phyloP scores from a whole-genome alignment of 495 filamentous ascomycete genomes.

The Penicillium verhagenii region DNA sequence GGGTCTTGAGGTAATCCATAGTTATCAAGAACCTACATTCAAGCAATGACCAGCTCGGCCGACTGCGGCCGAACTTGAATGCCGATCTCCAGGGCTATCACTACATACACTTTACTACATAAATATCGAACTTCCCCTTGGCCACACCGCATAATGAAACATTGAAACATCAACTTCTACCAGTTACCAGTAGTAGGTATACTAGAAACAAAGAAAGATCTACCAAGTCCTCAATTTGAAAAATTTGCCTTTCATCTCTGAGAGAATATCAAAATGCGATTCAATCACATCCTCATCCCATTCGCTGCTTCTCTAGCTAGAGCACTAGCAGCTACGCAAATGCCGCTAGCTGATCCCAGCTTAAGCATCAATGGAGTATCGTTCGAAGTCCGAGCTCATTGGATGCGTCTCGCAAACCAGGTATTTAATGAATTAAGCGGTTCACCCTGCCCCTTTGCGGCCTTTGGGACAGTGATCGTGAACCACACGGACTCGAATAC shows the following conservation, averaged over 20 bases:
- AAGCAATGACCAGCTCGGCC: too few species aligned
- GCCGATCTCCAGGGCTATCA: not conserved
- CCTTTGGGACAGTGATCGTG: conserved; percentile 54
- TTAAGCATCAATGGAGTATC: conserved; percentile 19
- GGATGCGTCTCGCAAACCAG: conserved; percentile 50
- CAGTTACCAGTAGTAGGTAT: not conserved
- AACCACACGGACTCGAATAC: conserved; percentile 44
- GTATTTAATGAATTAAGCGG: conserved; percentile 36
- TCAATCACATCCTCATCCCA: not conserved
- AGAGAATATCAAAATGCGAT: not conserved
- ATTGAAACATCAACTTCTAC: too few species aligned
- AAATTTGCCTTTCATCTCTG: too few species aligned
- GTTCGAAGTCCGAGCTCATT: conserved; percentile 37
- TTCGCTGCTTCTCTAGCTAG: not conserved
- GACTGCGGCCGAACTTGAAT: not conserved
- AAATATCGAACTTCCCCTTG: not conserved
- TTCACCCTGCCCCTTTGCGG: conserved; percentile 48
- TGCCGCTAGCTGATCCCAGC: not conserved
- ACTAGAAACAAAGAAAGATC: too few species aligned
- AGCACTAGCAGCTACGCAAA: not conserved
- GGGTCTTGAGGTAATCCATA: too few species aligned
- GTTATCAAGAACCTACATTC: too few species aligned
- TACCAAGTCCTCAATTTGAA: not conserved
- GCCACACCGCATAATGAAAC: not conserved
- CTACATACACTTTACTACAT: not conserved